Conservation (phyloP, 2,329 filamentous ascomycete species). For the Penicillium concentricum region DNA sequence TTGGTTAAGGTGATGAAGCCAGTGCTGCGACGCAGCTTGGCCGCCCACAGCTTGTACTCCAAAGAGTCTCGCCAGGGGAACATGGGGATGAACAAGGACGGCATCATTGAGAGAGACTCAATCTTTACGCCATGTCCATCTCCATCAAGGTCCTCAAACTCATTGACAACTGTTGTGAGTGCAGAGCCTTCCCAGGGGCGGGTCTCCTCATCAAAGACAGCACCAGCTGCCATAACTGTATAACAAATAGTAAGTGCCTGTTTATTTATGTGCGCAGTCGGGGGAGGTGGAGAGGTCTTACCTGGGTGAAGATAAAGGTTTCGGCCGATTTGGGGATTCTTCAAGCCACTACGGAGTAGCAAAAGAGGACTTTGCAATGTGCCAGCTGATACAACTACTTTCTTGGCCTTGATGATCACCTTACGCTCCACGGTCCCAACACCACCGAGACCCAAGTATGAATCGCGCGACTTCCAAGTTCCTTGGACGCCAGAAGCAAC, state of each 20-base stretch:
- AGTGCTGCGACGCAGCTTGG: slow-evolving; percentile 67
- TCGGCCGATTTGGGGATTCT: slow-evolving; percentile 76
- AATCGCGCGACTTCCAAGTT: slow-evolving; percentile 71
- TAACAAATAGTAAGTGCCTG: background rate
- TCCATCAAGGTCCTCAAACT: slow-evolving; percentile 78
- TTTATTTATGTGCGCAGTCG: no score
- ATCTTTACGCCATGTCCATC: slow-evolving; percentile 80
- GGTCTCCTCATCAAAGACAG: slow-evolving; percentile 67
- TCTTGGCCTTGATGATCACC: slow-evolving; percentile 73
- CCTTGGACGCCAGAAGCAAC: slow-evolving; percentile 71
- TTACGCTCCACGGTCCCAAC: slow-evolving; percentile 54
- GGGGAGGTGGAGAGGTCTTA: slow-evolving; percentile 44
- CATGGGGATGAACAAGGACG: slow-evolving; percentile 61
- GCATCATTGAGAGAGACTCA: slow-evolving; percentile 74
- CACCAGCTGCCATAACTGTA: slow-evolving; percentile 46
- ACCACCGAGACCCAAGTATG: slow-evolving; percentile 57
- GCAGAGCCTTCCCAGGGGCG: slow-evolving; percentile 75
- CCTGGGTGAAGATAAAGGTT: slow-evolving; percentile 82
- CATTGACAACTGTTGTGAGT: slow-evolving; percentile 72
- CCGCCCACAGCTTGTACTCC: slow-evolving; percentile 68
- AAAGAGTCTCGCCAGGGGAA: slow-evolving; percentile 68
- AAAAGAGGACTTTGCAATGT: slow-evolving; percentile 74
- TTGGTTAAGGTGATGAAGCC: slow-evolving; percentile 72
- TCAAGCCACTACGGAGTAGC: slow-evolving; percentile 73
- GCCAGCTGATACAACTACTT: slow-evolving; percentile 75